Conservation (phyloP, 1,139 yeast genomes). For the Geotrichum klebahnii region DNA sequence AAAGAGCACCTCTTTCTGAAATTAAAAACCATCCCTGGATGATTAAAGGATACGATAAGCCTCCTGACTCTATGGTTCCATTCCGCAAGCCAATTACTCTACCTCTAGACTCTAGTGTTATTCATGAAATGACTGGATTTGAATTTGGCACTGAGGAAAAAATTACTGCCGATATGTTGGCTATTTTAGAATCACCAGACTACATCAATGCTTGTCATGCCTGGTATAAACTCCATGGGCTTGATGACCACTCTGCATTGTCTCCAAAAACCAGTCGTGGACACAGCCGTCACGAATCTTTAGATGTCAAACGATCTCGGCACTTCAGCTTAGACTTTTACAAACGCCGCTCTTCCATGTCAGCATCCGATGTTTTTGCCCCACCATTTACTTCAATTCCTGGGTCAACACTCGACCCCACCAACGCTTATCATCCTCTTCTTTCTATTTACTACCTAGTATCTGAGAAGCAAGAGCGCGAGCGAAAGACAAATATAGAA, state of each 20-base stretch:
- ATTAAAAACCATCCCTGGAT: conserved; percentile 93
- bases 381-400: conserved; percentile 4
- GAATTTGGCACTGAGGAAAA: conserved; percentile 69
- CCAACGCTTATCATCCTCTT: conserved; percentile 82
- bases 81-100: conserved; percentile 65
- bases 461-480: conserved; percentile 71
- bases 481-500: conserved; percentile 43
- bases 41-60: conserved; percentile 76
- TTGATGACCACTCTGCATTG: conserved; percentile 19
- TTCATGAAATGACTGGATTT: conserved; percentile 69
- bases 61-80: conserved; percentile 70
- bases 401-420: conserved; percentile 58
- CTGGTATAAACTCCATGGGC: conserved; percentile 51
- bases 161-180: conserved; percentile 53
- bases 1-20: conserved; percentile 74
- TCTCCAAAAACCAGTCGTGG: neutral
- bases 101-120: conserved; percentile 67
- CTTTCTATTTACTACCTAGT: conserved; percentile 82
- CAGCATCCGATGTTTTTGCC: conserved; percentile 5
- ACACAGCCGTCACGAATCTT: neutral
- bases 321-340: conserved; percentile 33
- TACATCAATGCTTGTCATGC: conserved; percentile 62
- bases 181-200: conserved; percentile 59
- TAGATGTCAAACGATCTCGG: conserved; percentile 16
- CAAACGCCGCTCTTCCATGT: conserved; percentile 16